A percentile compares a stretch with the other conserved stretches of the same genome.
These are phyloP conservation scores for Ceratocystis alfenasii DNA, from an alignment of 2,329 filamentous ascomycete species.

Conservation along the genomic window DNA sequence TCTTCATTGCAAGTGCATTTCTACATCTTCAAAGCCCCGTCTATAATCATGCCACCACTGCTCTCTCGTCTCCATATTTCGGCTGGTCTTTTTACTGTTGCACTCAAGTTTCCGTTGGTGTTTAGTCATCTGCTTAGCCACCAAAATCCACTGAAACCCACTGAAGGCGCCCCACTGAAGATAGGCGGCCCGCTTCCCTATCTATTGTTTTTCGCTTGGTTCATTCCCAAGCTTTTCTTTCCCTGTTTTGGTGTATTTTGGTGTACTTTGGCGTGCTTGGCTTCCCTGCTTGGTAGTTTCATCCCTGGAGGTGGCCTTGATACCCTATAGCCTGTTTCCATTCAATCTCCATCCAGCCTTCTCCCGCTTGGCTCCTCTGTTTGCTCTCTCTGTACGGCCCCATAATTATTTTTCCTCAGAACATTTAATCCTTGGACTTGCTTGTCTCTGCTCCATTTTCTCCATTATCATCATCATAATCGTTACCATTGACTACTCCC, in stretches of 20 bases:
- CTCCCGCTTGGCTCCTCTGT: not conserved
- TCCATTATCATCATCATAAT: constrained; percentile 8
- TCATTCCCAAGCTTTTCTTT: not conserved
- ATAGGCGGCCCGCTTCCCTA: not conserved
- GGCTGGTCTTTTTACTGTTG: not conserved
- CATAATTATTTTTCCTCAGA: not conserved
- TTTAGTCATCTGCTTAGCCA: constrained; percentile 3
- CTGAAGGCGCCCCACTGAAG: not conserved
- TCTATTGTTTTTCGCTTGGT: not conserved
- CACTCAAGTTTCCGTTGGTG: not conserved
- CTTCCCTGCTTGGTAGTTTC: not conserved
- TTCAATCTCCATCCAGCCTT: too few relatives aligned
- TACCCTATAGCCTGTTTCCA: not conserved
- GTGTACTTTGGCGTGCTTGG: not conserved
- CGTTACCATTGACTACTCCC: not conserved
- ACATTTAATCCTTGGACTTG: not conserved
- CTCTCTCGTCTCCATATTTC: not conserved
- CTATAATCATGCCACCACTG: not conserved
- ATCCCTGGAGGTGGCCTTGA: not conserved
- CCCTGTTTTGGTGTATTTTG: not conserved
- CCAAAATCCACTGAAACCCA: not conserved
- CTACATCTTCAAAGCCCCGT: not conserved
- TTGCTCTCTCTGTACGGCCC: not conserved
- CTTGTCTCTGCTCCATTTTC: constrained; percentile 7
- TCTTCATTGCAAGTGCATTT: not conserved